Evolutionary conservation across 2,329 filamentous ascomycete species (phyloP), one percentile per base, ranked within the genome.

Genomic region (Botrytis deweyae): DNA sequence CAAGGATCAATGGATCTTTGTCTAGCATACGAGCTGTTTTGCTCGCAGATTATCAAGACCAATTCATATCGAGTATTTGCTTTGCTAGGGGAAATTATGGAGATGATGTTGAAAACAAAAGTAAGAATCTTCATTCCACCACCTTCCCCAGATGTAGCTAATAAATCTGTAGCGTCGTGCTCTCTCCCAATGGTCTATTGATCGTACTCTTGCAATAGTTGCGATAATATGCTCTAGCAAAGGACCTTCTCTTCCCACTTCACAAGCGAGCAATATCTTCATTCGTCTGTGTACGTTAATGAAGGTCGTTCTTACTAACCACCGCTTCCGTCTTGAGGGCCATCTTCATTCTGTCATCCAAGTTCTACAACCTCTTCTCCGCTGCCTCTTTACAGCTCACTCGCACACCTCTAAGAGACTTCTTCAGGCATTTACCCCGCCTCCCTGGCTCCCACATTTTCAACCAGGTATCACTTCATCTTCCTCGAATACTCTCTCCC

Each of bases 241-340:
- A 33, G 76, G 76, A 14, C 79, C 81, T 29, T 33, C 73, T 20
- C 72, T 82, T 6, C 74, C 65, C 18, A 38, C 75, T 18, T 71
- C 33, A n/a, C 74, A 76, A 38, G 74, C 77, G 18, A 74, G 77
- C 20, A 77, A 75, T 36, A 78, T 81, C 44, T 81, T 79, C 68
- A 72, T 77, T 5, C 79, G 79, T 62, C 77, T 81, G 25, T 90
- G 86, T 82, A 85, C 84, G 71, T 83, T 91, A 14, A 82, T 89
- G 33, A 87, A 89, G 72, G 82, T 84, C 36, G 82, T 91, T 55
- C 86, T 91, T 79, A 86, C 86, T 78, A 87, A 88, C 66, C 88
- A 91, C 80, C 84, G 89, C 7, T 84, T 89, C 62, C 88, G 89
- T 16, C 83, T 91, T 2, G 87, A 90, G 77, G 89, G 88, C 2